These are phyloP conservation scores for Annona squamosa DNA, from an alignment of 164 flowering plant species.

Conservation along the genomic window DNA sequence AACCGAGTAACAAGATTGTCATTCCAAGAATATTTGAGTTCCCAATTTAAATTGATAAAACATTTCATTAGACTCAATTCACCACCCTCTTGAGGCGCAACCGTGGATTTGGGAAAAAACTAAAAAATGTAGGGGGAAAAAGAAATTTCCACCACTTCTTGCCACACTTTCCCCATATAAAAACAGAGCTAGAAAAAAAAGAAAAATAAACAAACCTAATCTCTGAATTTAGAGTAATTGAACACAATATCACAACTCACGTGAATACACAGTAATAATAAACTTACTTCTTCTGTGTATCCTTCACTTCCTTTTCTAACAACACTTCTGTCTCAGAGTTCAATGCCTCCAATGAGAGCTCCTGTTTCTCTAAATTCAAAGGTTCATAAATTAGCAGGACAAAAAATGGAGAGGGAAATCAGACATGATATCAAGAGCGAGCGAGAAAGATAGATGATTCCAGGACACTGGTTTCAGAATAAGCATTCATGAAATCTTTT, in stretches of 20 bases:
- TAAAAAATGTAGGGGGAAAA: too few species aligned
- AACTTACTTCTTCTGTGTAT: slow-evolving; percentile 18
- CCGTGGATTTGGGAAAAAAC: too few species aligned
- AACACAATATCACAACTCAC: neutral
- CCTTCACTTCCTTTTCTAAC: slow-evolving; percentile 11
- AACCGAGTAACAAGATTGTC: too few species aligned
- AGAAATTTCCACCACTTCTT: too few species aligned
- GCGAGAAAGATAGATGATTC: too few species aligned
- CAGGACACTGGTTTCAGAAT: neutral
- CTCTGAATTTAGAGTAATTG: neutral
- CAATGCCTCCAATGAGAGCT: slow-evolving; percentile 8
- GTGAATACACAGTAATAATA: neutral
- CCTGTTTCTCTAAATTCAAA: slow-evolving; percentile 9
- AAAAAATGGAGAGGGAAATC: neutral
- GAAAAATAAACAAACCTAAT: too few species aligned
- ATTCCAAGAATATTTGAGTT: too few species aligned
- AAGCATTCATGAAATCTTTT: neutral
- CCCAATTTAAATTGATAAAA: too few species aligned
- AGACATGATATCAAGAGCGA: too few species aligned
- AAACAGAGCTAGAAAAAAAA: too few species aligned
- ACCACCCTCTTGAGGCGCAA: too few species aligned
- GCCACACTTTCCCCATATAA: neutral
- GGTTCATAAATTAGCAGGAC: neutral
- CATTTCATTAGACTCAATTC: too few species aligned
- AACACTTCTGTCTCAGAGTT: slow-evolving; percentile 8